Conservation (phyloP, 331 rosid genomes). For the Phaseolus coccineus region DNA sequence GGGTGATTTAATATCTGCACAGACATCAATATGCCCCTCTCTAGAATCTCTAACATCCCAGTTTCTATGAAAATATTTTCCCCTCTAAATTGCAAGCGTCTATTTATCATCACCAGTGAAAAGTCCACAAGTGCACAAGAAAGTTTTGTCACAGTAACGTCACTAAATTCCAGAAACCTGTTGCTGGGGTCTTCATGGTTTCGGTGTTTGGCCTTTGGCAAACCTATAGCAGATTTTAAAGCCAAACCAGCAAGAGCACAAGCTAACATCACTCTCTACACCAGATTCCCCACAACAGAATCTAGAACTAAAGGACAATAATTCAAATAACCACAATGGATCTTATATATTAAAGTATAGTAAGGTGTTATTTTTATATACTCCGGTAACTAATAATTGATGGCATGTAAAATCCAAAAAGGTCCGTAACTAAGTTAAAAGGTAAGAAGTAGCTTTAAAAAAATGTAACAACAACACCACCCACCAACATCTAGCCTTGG, state of each 20-base stretch:
- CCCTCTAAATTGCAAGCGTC: conserved; percentile 1
- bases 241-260: conserved; percentile 23
- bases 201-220: background rate
- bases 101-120: conserved; percentile 28
- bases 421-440: background rate
- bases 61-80: background rate
- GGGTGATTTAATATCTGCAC: conserved; percentile 48
- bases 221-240: conserved; percentile 12
- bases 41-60: conserved; percentile 41
- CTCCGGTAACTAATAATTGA: background rate
- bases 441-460: no score
- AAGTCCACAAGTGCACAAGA: conserved; percentile 37
- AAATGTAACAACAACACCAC: background rate
- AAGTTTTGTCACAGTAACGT: conserved; percentile 30
- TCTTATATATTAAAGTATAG: conserved; percentile 6
- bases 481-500: background rate
- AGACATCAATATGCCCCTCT: conserved; percentile 49
- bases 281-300: conserved; percentile 38
- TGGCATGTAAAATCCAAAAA: background rate
- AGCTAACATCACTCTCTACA: conserved; percentile 11
- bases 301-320: conserved; percentile 16
- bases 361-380: conserved; percentile 19
- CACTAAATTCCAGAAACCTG: conserved; percentile 38
- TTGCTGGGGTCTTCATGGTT: conserved; percentile 27
- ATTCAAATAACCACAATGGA: conserved; percentile 12